Conservation (phyloP, 768 basidiomycete species). For the Dioszegia aurantiaca region DNA sequence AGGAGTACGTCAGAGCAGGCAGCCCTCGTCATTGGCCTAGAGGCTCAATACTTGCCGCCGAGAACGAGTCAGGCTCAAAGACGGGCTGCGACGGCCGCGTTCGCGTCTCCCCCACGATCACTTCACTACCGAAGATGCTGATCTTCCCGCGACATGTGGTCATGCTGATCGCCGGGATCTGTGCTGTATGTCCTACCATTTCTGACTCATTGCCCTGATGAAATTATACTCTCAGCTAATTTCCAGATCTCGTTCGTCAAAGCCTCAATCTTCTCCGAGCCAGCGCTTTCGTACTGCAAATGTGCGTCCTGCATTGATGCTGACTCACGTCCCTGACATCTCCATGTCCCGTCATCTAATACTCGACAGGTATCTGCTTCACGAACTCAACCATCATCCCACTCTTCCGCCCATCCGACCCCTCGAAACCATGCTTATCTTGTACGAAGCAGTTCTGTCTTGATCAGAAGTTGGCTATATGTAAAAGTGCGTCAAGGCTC, state of each 20-base stretch:
- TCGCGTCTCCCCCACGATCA: too few relatives aligned
- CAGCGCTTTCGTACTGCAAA: constrained; percentile 51
- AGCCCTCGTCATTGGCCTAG: too few relatives aligned
- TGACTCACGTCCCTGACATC: too few relatives aligned
- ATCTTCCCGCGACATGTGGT: too few relatives aligned
- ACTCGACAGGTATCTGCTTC: constrained; percentile 77
- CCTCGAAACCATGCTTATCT: constrained; percentile 83
- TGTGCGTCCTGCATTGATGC: constrained; percentile 32
- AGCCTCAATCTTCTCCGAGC: constrained; percentile 43
- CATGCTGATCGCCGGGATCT: too few relatives aligned
- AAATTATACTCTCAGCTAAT: neutral
- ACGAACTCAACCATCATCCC: constrained; percentile 82
- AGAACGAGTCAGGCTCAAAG: too few relatives aligned
- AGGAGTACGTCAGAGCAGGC: too few relatives aligned
- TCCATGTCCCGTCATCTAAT: too few relatives aligned
- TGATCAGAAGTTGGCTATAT: constrained; percentile 83
- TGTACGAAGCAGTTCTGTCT: constrained; percentile 96
- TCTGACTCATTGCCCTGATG: too few relatives aligned
- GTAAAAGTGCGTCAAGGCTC: constrained; percentile 38
- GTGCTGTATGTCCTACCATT: neutral
- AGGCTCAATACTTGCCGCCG: too few relatives aligned
- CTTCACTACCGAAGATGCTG: too few relatives aligned
- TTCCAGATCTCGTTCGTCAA: constrained; percentile 9
- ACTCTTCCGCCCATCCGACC: constrained; percentile 74
- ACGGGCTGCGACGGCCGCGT: too few relatives aligned